Evolutionary conservation across 129 eudicot species (phyloP), one percentile per base, ranked within the genome.

Genomic region (Dittrichia graveolens): DNA sequence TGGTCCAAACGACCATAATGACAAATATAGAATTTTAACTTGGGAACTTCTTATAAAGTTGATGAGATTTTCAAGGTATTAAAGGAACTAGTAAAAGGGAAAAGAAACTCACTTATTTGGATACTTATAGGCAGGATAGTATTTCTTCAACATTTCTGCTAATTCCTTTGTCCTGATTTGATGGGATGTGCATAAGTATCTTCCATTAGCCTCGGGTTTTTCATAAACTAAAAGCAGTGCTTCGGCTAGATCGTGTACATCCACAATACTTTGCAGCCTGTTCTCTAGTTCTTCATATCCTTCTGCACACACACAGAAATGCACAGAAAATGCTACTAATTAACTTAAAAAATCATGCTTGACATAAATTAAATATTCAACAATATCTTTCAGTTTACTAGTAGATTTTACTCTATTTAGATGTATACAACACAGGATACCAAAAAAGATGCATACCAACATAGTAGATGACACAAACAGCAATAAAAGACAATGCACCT

Each of bases 241-340:
- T 75, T 83, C 81, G 24, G 89, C 96, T 62, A 93, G 84, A 83
- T 93, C 98, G 19, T 95, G 88, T 66, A 93, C 98, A 65, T 93
- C 96, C 4, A 93, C 90, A 14, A 89, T 67, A 69, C 24, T 5
- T 18, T 88, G 61, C 2, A 14, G 11, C 66, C 56, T 87, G 83
- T 89, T 78, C 44, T 87, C 88, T 56, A 79, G 10, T 63, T 84
- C 76, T 67, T 87, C 96, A 31, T 43, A 78, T 67, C 90, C 95
- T 73, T 85, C 96, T 89, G 88, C 40, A 6, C 8, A 61, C 16
- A 77, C 49, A 43, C 54, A 65, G 31, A 65, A 3, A 69, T 38
- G 69, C 49, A 71, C 5, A 10, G 24, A 5, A 38, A 59, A 35
- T 44, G 12, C 18, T 44, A 59, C 39, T 44, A 59, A n/a, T n/a